Evolutionary conservation across 495 filamentous ascomycete genomes (phyloP), one percentile per base, ranked within the genome.

Genomic region (Aspergillus diversus): DNA sequence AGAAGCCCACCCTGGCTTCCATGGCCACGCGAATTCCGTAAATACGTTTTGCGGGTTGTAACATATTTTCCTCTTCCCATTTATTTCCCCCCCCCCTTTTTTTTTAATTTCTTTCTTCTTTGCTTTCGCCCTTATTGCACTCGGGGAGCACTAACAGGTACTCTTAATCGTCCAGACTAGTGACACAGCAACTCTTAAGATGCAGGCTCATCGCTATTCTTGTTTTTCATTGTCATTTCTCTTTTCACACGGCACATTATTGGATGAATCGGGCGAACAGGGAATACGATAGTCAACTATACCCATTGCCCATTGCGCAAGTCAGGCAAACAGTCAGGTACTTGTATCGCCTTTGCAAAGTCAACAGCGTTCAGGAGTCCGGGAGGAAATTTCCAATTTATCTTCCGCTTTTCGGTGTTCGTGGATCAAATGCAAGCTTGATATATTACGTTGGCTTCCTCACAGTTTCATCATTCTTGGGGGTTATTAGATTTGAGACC

Each of bases 251-350:
- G 21, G 9, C 16, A 50, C 47, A 50, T 50, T 11, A n/a, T 9
- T 55, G 32, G 31, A 33, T 37, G 12, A 48, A 35, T 49, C 47
- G 37, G 55, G 61, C 49, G 42, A 35, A 47, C 43, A 57, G 33
- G 47, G 21, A 37, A 34, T 12, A 42, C 27, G 27, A 52, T 27
- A 12, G 33, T 21, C 55, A 53, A 51, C 27, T 63, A 63, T 63
- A 58, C 55, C 61, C 55, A 58, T 58, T 48, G 16, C 55, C 61
- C 55, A 58, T 58, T 48, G 16, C 37, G 55, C 55, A 57, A 37
- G 7, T 46, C 37, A 43, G 21, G 55, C 34, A 15, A 8, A 4
- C 21, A 32, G n/a, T 8, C 48, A 33, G 51, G 27, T 35, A 57
- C 32, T 12, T 34, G 13, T 54, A 7, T 34, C 13, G 13, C 33